Conservation (phyloP, 345 rosid species). For the Brassica carinata region DNA sequence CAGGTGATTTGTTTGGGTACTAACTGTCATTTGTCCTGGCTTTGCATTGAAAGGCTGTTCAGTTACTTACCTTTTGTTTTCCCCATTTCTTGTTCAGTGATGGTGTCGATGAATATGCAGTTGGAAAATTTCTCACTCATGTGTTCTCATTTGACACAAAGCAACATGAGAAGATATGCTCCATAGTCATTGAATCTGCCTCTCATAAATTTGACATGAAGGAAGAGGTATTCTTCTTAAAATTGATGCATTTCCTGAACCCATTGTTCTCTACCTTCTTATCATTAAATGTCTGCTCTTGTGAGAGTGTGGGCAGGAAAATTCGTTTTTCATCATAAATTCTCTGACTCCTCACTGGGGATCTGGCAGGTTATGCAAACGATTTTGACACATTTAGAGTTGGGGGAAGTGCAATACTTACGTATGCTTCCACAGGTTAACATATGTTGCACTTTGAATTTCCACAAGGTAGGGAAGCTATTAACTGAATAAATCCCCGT, state of each 20-base stretch:
- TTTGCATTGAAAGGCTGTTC: conserved; percentile 13
- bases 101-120: conserved; percentile 90
- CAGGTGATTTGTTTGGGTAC: conserved; percentile 55
- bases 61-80: neutral
- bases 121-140: conserved; percentile 77
- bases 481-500: conserved; percentile 16
- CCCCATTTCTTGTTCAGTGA: conserved; percentile 56
- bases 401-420: conserved; percentile 81
- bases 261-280: conserved; percentile 4
- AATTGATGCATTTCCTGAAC: conserved; percentile 14
- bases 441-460: conserved; percentile 77
- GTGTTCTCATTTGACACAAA: conserved; percentile 56
- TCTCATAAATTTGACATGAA: conserved; percentile 83
- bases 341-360: conserved; percentile 16
- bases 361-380: conserved; percentile 87
- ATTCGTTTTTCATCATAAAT: neutral
- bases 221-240: conserved; percentile 68
- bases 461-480: conserved; percentile 73
- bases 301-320: conserved; percentile 14
- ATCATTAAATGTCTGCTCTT: conserved; percentile 9
- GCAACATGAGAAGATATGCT: conserved; percentile 53
- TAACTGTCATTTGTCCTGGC: conserved; percentile 2
- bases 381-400: conserved; percentile 82
- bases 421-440: conserved; percentile 72
- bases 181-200: conserved; percentile 74